phyloP scores from a whole-genome alignment of 2,329 filamentous ascomycete species.

The Sclerotinia minor region DNA sequence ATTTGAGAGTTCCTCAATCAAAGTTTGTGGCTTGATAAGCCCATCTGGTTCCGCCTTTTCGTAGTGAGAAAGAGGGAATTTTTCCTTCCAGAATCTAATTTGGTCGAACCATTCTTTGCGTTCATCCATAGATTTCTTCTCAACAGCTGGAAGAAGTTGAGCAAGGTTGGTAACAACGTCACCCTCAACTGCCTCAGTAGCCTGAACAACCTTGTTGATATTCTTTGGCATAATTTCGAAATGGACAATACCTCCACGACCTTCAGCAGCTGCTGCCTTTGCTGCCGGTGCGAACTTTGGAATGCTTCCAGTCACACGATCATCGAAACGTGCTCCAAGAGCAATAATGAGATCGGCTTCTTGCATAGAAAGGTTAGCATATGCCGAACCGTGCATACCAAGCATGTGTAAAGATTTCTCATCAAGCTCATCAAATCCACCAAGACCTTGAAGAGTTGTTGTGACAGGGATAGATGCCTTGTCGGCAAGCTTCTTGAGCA shows the following conservation, averaged over 20 bases:
- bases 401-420: conserved; percentile 97
- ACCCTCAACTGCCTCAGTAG: conserved; percentile 91
- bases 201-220: conserved; percentile 99
- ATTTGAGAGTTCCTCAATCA: conserved; percentile 88
- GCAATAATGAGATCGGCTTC: conserved; percentile 95
- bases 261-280: conserved; percentile 78
- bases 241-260: conserved; percentile 90
- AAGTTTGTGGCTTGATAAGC: conserved; percentile 88
- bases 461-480: conserved; percentile 92
- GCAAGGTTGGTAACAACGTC: conserved; percentile 81
- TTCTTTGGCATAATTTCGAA: conserved; percentile 99
- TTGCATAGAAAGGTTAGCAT: conserved; percentile 98
- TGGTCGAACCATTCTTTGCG: conserved; percentile 85
- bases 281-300: conserved; percentile 87
- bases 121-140: conserved; percentile 60
- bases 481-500: conserved; percentile 84
- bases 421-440: conserved; percentile 89
- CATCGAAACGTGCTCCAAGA: conserved; percentile 90
- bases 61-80: conserved; percentile 82
- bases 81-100: conserved; percentile 87
- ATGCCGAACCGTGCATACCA: conserved; percentile 96
- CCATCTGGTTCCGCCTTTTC: conserved; percentile 74
- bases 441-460: conserved; percentile 91
- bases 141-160: conserved; percentile 70
- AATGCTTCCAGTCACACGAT: conserved; percentile 83